A percentile compares a stretch with the other conserved stretches of the same genome.
These are phyloP conservation scores for Mycosphaerella arachidis DNA, from an alignment of 2,329 filamentous ascomycete genomes.

Conservation along the genomic window DNA sequence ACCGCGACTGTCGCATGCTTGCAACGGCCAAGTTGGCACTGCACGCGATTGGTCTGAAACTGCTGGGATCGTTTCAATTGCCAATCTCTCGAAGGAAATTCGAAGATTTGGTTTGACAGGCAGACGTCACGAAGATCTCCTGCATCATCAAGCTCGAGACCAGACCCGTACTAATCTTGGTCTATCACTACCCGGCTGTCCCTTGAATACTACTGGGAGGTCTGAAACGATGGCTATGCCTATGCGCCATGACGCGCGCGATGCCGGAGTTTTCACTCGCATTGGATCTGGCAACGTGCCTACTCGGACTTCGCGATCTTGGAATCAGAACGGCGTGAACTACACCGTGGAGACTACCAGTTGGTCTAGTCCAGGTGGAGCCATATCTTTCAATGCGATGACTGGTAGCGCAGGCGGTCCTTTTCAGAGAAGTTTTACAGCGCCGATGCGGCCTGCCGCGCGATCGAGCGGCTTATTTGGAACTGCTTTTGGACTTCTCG, in stretches of 20 bases:
- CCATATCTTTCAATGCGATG: constrained; percentile 24
- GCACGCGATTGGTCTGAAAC: background rate
- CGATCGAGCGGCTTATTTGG: constrained; percentile 21
- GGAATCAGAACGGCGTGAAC: constrained; percentile 27
- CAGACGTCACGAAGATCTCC: background rate
- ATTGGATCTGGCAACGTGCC: constrained; percentile 12
- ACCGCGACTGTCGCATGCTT: background rate
- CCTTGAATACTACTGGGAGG: background rate
- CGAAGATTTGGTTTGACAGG: background rate
- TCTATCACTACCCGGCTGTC: background rate
- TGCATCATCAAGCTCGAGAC: background rate
- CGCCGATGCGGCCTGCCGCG: constrained; percentile 8
- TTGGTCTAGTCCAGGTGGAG: constrained; percentile 21
- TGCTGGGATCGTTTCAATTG: background rate
- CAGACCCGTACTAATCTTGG: background rate
- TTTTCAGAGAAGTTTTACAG: constrained; percentile 13
- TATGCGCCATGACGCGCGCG: constrained; percentile 12
- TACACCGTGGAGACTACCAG: constrained; percentile 27
- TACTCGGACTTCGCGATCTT: constrained; percentile 19
- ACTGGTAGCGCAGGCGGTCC: constrained; percentile 17
- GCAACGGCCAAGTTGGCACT: background rate
- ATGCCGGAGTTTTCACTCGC: constrained; percentile 11
- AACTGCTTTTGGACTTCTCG: constrained; percentile 25
- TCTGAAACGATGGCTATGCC: constrained; percentile 4
- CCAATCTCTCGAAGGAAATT: background rate